phyloP scores from a whole-genome alignment of 2,329 filamentous ascomycete genomes.

The Ceratocystis cubensis region DNA sequence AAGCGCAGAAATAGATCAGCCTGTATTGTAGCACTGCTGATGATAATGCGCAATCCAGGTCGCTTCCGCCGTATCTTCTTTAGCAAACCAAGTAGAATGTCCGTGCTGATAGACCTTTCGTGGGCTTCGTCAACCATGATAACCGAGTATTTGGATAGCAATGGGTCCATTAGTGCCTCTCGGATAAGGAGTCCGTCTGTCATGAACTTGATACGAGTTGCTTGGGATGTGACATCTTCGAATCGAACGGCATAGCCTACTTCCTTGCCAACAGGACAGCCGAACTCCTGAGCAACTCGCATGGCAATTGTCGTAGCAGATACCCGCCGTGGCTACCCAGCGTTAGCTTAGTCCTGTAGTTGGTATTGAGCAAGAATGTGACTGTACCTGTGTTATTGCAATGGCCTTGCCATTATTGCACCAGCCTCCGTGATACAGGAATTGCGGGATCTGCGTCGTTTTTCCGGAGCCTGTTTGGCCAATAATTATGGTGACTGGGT shows the following conservation, averaged over 20 bases:
- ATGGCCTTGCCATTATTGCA: conserved; percentile 70
- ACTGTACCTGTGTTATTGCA: conserved; percentile 71
- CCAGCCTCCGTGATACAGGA: conserved; percentile 79
- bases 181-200: conserved; percentile 85
- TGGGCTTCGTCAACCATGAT: conserved; percentile 98
- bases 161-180: conserved; percentile 84
- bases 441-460: conserved; percentile 91
- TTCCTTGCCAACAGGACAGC: conserved; percentile 75
- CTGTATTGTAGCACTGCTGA: conserved; percentile 88
- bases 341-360: background rate
- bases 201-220: conserved; percentile 84
- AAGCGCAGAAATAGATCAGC: conserved; percentile 76
- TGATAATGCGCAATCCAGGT: conserved; percentile 70
- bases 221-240: conserved; percentile 77
- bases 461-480: conserved; percentile 93
- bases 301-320: conserved; percentile 82
- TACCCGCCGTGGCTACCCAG: conserved; percentile 63
- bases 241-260: conserved; percentile 88
- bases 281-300: conserved; percentile 79
- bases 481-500: conserved; percentile 74
- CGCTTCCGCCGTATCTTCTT: conserved; percentile 80
- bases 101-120: conserved; percentile 82
- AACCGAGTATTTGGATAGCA: conserved; percentile 81
- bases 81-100: conserved; percentile 75
- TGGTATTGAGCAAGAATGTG: conserved; percentile 22